A percentile compares a stretch with the other conserved stretches of the same genome.
phyloP scores from a whole-genome alignment of 352 stramenopile genomes.

The Peronospora destructor region DNA sequence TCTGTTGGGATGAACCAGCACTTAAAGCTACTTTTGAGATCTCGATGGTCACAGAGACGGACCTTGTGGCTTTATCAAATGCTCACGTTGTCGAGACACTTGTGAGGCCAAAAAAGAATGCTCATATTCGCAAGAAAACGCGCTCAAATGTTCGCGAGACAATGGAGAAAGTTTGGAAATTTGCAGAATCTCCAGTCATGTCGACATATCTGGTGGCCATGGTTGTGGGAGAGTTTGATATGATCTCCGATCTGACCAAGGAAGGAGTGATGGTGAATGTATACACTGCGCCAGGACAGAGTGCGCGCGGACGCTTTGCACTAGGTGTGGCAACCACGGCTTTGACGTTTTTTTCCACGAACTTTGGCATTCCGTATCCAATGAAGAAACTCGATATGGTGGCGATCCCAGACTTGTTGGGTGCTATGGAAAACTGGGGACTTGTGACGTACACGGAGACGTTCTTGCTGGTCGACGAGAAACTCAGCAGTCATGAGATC shows the following conservation, averaged over 20 bases:
- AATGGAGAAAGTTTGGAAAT: slow-evolving; percentile 71
- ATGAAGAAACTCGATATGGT: slow-evolving; percentile 98
- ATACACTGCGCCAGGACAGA: slow-evolving; percentile 93
- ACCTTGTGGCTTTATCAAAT: slow-evolving; percentile 93
- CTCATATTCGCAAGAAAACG: slow-evolving; percentile 40
- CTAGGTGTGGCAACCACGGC: slow-evolving; percentile 65
- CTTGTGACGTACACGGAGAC: slow-evolving; percentile 97
- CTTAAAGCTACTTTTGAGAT: slow-evolving; percentile 94
- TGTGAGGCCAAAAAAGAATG: slow-evolving; percentile 45
- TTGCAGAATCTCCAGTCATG: slow-evolving; percentile 93
- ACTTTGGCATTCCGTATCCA: slow-evolving; percentile 88
- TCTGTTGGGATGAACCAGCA: slow-evolving; percentile 96
- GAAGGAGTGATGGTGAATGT: slow-evolving; percentile 91
- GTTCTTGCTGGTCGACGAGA: slow-evolving; percentile 80
- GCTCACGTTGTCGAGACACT: slow-evolving; percentile 90
- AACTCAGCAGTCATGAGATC: slow-evolving; percentile 58
- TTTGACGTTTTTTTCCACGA: slow-evolving; percentile 64
- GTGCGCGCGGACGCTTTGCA: slow-evolving; percentile 87
- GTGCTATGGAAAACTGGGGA: slow-evolving; percentile 95
- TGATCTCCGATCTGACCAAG: slow-evolving; percentile 83
- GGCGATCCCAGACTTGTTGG: slow-evolving; percentile 94
- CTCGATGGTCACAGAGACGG: slow-evolving; percentile 80
- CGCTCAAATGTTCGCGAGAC: slow-evolving; percentile 12
- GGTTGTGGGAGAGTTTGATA: slow-evolving; percentile 95
- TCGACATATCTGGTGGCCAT: slow-evolving; percentile 94